Conservation (phyloP, 345 rosid species). For the Euphorbia peplus region DNA sequence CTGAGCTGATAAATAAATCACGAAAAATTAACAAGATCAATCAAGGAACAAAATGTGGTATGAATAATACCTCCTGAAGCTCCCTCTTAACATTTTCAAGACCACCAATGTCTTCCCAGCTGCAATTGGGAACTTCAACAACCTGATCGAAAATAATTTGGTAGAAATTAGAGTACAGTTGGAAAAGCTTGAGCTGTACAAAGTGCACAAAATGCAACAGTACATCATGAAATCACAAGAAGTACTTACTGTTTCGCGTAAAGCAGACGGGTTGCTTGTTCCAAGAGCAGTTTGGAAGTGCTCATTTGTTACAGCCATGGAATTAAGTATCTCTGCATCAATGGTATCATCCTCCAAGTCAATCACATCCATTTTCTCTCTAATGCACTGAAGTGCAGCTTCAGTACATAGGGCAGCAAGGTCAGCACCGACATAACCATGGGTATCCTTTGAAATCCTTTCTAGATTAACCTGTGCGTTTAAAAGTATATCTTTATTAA, state of each 20-base stretch:
- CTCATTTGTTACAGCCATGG: conserved; percentile 67
- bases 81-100: conserved; percentile 70
- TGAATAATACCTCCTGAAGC: conserved; percentile 56
- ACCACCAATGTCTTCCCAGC: conserved; percentile 76
- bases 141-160: conserved; percentile 31
- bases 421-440: conserved; percentile 66
- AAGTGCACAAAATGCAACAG: background rate
- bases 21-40: background rate
- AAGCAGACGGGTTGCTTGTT: conserved; percentile 65
- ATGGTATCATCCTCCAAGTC: conserved; percentile 64
- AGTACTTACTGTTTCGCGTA: conserved; percentile 61
- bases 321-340: conserved; percentile 65
- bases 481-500: background rate
- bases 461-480: conserved; percentile 52
- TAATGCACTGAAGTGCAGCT: conserved; percentile 69
- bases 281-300: conserved; percentile 73
- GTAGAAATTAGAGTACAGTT: conserved; percentile 11
- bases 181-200: background rate
- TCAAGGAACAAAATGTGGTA: background rate
- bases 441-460: conserved; percentile 55
- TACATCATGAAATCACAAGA: background rate
- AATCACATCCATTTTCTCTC: conserved; percentile 76
- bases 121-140: conserved; percentile 66
- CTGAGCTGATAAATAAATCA: background rate
- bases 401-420: conserved; percentile 73